phyloP scores from a whole-genome alignment of 495 filamentous ascomycete species.

The Penicillium odoratum region DNA sequence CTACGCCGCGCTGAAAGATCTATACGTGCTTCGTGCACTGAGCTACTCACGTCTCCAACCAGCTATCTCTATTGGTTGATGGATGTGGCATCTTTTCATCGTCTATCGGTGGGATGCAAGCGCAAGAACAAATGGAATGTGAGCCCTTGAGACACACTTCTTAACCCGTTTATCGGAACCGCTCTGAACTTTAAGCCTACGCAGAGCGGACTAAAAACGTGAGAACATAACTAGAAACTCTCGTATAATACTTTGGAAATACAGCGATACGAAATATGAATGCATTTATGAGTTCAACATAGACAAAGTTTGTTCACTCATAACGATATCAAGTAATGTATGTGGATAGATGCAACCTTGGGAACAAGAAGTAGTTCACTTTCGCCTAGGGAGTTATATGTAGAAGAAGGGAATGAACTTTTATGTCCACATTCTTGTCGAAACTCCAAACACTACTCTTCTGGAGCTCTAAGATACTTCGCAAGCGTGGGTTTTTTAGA shows the following conservation, averaged over 20 bases:
- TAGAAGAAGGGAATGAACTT: not conserved
- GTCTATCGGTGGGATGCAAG: constrained; percentile 27
- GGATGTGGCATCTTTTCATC: constrained; percentile 25
- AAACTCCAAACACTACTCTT: not conserved
- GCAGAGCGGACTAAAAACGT: constrained; percentile 55
- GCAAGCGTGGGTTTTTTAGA: not conserved
- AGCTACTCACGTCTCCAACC: constrained; percentile 39
- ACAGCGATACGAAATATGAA: too few species aligned
- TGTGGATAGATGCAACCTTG: too few species aligned
- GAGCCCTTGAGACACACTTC: constrained; percentile 44
- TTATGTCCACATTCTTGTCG: not conserved
- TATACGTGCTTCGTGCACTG: constrained; percentile 44
- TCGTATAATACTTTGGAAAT: not conserved
- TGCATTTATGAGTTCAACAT: too few species aligned
- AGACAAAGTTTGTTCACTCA: too few species aligned
- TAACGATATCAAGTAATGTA: too few species aligned
- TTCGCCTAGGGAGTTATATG: too few species aligned
- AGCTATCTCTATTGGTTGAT: constrained; percentile 25
- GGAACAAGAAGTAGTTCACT: too few species aligned
- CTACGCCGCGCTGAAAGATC: constrained; percentile 22
- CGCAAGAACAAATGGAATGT: constrained; percentile 47
- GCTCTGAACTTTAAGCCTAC: constrained; percentile 46
- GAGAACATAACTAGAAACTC: constrained; percentile 34
- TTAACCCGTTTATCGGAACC: constrained; percentile 51
- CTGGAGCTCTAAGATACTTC: not conserved